Base-by-base conservation (phyloP, 23 red algal genomes). In the Cyanidiococcus yangmingshanensis region DNA sequence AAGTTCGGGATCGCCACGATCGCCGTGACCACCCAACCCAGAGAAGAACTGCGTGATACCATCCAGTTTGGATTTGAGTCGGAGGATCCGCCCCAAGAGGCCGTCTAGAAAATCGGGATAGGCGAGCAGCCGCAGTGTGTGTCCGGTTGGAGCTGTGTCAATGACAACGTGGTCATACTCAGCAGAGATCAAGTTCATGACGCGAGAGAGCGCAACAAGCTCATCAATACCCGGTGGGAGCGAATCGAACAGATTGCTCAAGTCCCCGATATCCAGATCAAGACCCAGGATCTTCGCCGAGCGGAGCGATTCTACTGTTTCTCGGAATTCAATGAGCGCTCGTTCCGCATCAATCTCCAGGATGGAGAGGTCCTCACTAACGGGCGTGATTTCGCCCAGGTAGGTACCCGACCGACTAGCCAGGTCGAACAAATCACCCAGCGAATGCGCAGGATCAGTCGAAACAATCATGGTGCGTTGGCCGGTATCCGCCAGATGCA, bases 121-220 rank as follows among this genome's bases (percentile, higher is more conserved):
- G 0, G 76, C 39, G 68, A 98, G 57, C 82, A 98, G 63, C 2
- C 94, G 74, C 77, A 98, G 68, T 40, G 94, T 91, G 75, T 98
- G 94, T 2, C 94, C 94, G 1, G 94, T 98, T 0, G 94, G 94
- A 39, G 94, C 94, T 34, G 94, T 98, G 57, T 98, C 94, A 15
- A 98, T 82, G 37, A 98, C 82, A 7, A 98, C 82, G 35, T 84
- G 81, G 51, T 98, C 89, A 77, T 85, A 98, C 41, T 89, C 77
- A 0, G 83, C 86, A 39, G 84, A 80, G 37, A 98, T 82, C 68
- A 98, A 74, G 26, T 82, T 83, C 41, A 98, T 71, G 34, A 98
- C 88, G 75, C 90, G 81, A 1, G 88, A 80, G n/a, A 98, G 82
- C 37, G 88, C 94, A 16, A 98, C 84, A 0, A 91, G 75, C 75